A percentile compares a stretch with the other conserved stretches of the same genome.
Conservation (phyloP, 345 rosid species). For the Boechera divaricarpa region DNA sequence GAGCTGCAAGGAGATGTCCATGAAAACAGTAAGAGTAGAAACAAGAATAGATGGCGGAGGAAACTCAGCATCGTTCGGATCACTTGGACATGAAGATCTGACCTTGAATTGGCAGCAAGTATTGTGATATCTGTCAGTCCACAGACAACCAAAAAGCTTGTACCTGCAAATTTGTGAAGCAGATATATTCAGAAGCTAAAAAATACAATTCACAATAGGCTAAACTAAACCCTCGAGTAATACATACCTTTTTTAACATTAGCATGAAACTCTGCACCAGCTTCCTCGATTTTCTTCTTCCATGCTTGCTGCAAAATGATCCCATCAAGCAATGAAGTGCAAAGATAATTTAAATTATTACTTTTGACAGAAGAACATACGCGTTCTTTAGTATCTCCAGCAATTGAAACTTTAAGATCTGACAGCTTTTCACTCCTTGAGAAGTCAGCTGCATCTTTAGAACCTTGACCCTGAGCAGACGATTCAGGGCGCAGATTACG, state of each 20-base stretch:
- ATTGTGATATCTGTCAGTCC: constrained; percentile 50
- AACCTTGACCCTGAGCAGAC: constrained; percentile 53
- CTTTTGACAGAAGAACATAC: neutral
- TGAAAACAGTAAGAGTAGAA: too few species aligned
- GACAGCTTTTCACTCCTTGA: too few species aligned
- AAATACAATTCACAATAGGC: constrained; percentile 15
- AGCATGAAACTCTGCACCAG: constrained; percentile 75
- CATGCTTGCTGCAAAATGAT: constrained; percentile 70
- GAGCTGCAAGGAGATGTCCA: too few species aligned
- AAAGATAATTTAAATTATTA: constrained; percentile 3
- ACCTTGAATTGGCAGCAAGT: too few species aligned
- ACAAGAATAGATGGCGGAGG: too few species aligned
- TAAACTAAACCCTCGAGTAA: neutral
- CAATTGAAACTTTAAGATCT: too few species aligned
- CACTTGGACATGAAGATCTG: too few species aligned
- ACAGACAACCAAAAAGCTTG: constrained; percentile 80
- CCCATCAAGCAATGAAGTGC: constrained; percentile 34
- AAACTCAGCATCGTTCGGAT: too few species aligned
- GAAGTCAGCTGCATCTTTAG: constrained; percentile 33
- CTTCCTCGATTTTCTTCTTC: constrained; percentile 76
- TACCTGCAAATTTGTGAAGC: constrained; percentile 60
- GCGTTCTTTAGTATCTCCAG: too few species aligned
- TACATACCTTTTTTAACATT: constrained; percentile 75
- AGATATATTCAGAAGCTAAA: constrained; percentile 6
- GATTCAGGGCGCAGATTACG: constrained; percentile 61